Base-by-base conservation (phyloP, 805 yeast species). In the Ogataea polymorpha region DNA sequence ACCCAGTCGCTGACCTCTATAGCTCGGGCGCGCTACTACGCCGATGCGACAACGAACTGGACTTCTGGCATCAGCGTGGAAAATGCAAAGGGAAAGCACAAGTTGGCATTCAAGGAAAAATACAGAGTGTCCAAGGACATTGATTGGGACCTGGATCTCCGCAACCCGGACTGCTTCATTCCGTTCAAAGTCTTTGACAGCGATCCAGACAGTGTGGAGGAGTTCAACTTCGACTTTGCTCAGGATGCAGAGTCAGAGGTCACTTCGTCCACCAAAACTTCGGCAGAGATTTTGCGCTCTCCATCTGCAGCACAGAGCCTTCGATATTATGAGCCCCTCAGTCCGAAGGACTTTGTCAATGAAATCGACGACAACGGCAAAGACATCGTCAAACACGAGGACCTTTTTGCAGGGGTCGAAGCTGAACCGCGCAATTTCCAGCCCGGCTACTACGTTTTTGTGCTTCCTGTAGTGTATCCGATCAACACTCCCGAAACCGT, bases 391-490 rank as follows among this genome's bases (percentile, higher is more conserved):
- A 41, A 34, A 23, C 41, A 32, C n/a, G 58, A 36, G 37, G 35
- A 44, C 34, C 34, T 57, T 20, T 56, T 61, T 29, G 28, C 41
- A n/a, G 33, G 38, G 7, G 37, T 31, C 18, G 23, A 32, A 9
- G 29, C 30, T 6, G 47, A 48, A 13, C 16, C 45, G 5, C 46
- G 48, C 16, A 48, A 54, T 12, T 67, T 63, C 47, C 73, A 73
- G 47, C 77, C 90, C 1, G 95, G 95, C 16, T 75, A 80, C 49
- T 85, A 85, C 54, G 73, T 84, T 2, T 85, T 82, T 53, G 57
- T 81, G 14, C 58, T 84, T 5, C 91, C 93, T 0, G 65, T 80
- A 0, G 59, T 77, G 5, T 72, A 82, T 38, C 83, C 87, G 0
- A 68, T 76, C 18, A 72, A 70, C 41, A 73, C 82, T 2, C 86